Base-by-base conservation (phyloP, 257 asterid genomes). In the Ajuga chamaepitys region DNA sequence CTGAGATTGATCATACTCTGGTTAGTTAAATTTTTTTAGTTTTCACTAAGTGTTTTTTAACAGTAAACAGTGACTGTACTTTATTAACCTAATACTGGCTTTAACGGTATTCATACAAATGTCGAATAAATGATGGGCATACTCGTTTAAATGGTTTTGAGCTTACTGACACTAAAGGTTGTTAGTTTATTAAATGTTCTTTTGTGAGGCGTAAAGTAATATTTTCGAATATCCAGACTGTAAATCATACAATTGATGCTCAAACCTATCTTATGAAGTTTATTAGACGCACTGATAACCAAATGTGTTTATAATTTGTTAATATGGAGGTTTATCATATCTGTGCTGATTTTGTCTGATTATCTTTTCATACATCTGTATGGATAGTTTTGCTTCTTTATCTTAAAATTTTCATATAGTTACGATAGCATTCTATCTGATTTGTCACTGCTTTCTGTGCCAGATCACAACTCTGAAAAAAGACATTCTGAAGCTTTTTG, bases 401-500 rank as follows among this genome's bases (percentile, higher is more conserved):
- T 62, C 51, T 58, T 10, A 20, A 34, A 74, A 38, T 2, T 35
- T 64, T n/a, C 32, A 35, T 26, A 8, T 55, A 59, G 55, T 51
- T 62, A 24, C 26, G 21, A 34, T 37, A 52, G 37, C 57, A 21
- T 20, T 30, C 20, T 51, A 54, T 58, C 72, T 81, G 66, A 71
- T 69, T 68, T 24, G 55, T 56, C 24, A 46, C 64, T 76, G 37
- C 66, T 42, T 57, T 54, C 64, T 21, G 26, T 79, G 80, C 70
- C 90, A 94, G 99, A 76, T 94, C 68, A 82, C 75, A 66, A 63
- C 83, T 66, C 67, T 88, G 75, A 83, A 85, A 76, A 82, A 72
- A 65, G 97, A 88, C 79, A 72, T 88, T 64, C 67, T 70, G 64
- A 90, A 89, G 85, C 97, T 94, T 64, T 91, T 94, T 78, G 97